A percentile compares a stretch with the other conserved stretches of the same genome.
phyloP scores from a whole-genome alignment of 176 grass and related monocot genomes.

The Stipa capillata region DNA sequence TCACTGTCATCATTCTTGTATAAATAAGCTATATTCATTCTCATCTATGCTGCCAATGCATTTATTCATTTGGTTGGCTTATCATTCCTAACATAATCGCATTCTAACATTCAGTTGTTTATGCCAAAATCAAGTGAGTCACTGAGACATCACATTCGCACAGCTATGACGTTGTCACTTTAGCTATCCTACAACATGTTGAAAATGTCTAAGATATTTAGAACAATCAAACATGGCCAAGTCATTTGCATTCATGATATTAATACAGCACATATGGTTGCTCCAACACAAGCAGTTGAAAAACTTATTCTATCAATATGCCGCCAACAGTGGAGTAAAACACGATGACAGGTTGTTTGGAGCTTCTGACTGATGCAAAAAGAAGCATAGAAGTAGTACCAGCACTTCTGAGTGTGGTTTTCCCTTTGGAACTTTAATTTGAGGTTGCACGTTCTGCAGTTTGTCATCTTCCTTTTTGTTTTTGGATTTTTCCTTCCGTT shows the following conservation, averaged over 20 bases:
- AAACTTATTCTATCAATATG: not conserved
- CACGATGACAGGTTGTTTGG: not conserved
- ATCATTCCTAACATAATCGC: not conserved
- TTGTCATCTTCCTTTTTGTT: slow-evolving; percentile 61
- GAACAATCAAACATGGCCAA: not conserved
- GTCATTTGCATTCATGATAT: slow-evolving; percentile 2
- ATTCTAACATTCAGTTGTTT: not conserved
- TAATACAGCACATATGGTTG: not conserved
- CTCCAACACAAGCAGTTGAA: not conserved
- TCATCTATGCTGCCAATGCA: not conserved
- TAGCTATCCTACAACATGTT: not conserved
- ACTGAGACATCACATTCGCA: not conserved
- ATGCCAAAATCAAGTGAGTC: not conserved
- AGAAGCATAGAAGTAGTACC: slow-evolving; percentile 38
- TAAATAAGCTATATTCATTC: not conserved
- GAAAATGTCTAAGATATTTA: slow-evolving; percentile 6
- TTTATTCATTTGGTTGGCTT: not conserved
- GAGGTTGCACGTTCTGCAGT: slow-evolving; percentile 30
- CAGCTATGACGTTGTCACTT: not conserved
- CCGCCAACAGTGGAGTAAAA: not conserved
- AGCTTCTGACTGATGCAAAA: not conserved
- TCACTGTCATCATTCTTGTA: not conserved
- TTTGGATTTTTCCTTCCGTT: slow-evolving; percentile 39
- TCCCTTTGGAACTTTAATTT: slow-evolving; percentile 30
- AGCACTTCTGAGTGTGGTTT: slow-evolving; percentile 73